Percentiles rank a stretch among this genome's conserved stretches.
Conservation (phyloP, 179 eudicot species). For the Camellia oleifera region DNA sequence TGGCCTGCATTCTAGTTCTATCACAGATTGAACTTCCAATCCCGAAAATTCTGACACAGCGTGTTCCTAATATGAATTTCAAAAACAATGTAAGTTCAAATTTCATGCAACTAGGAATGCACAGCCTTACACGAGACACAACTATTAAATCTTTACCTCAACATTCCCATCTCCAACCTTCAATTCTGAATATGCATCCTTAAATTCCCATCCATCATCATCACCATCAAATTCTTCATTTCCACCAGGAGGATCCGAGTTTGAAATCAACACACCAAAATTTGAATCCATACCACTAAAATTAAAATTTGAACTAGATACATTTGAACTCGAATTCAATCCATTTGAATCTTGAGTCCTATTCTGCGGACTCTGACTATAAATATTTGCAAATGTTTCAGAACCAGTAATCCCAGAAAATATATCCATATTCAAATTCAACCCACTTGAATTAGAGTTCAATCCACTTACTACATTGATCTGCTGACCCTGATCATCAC, state of each 20-base stretch:
- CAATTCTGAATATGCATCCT: conserved; percentile 40
- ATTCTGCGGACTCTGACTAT: conserved; percentile 3
- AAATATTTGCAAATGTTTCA: neutral
- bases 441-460: conserved; percentile 22
- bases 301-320: conserved; percentile 12
- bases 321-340: conserved; percentile 6
- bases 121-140: neutral
- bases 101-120: neutral
- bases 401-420: conserved; percentile 4
- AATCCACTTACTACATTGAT: conserved; percentile 25
- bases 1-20: conserved; percentile 30
- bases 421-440: conserved; percentile 5
- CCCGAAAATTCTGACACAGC: neutral
- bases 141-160: conserved; percentile 26
- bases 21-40: conserved; percentile 10
- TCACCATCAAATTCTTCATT: conserved; percentile 32
- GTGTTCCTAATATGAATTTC: neutral
- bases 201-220: conserved; percentile 73
- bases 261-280: conserved; percentile 8
- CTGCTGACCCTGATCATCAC: conserved; percentile 20
- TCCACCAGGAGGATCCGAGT: conserved; percentile 12
- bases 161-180: conserved; percentile 23
- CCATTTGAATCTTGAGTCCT: neutral
- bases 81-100: neutral
- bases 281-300: conserved; percentile 14